Percentiles rank a stretch among this genome's conserved stretches.
phyloP scores from a whole-genome alignment of 1,284 basidiomycete species.

The Heterobasidion irregulare region DNA sequence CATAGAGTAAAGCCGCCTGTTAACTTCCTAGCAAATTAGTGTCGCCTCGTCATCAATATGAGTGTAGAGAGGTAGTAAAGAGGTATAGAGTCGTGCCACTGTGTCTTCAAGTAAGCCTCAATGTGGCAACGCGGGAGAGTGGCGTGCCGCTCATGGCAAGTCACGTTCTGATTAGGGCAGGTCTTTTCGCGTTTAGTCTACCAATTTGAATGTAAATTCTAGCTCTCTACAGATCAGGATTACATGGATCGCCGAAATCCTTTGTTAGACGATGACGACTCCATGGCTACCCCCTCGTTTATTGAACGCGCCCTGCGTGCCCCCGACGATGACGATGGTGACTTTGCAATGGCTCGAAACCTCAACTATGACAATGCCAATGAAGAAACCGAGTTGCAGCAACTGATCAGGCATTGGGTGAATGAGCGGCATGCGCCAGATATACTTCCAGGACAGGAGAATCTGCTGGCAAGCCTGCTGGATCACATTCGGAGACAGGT shows the following conservation, averaged over 20 bases:
- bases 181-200: neutral
- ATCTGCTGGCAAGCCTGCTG: slow-evolving; percentile 62
- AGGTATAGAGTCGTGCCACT: neutral
- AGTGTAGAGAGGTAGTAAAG: too few relatives aligned
- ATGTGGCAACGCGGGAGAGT: neutral
- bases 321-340: slow-evolving; percentile 2
- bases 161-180: neutral
- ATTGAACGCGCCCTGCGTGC: neutral
- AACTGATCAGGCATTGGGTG: slow-evolving; percentile 76
- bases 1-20: too few relatives aligned
- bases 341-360: neutral
- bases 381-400: slow-evolving; percentile 29
- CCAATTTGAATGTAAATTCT: neutral
- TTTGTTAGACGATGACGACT: slow-evolving; percentile 3
- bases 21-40: too few relatives aligned
- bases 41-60: too few relatives aligned
- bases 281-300: slow-evolving; percentile 9
- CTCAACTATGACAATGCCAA: slow-evolving; percentile 8
- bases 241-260: neutral
- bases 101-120: neutral
- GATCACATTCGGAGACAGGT: slow-evolving; percentile 87
- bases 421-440: slow-evolving; percentile 82
- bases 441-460: slow-evolving; percentile 69
- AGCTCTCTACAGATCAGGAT: neutral
- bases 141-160: neutral